Evolutionary conservation across 805 yeast genomes (phyloP).

Genomic region (Kazachstania martiniae): DNA sequence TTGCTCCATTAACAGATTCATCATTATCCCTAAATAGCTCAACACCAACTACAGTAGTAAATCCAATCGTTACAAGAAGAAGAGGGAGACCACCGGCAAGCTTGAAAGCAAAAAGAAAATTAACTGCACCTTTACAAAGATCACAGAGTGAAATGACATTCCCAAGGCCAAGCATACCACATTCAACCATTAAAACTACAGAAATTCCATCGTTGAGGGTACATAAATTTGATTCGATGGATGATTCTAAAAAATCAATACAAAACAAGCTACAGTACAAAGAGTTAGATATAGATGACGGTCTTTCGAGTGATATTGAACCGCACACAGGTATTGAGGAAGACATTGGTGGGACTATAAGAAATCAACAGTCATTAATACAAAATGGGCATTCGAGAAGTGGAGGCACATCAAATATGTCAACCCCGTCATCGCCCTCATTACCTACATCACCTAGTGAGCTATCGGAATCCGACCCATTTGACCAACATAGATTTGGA

Average conservation of each 20-base stretch:
- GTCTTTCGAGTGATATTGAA: conserved; percentile 29
- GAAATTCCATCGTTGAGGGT: conserved; percentile 14
- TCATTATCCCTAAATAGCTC: background rate
- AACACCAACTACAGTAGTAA: conserved; percentile 2
- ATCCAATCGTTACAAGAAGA: conserved; percentile 16
- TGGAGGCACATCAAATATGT: background rate
- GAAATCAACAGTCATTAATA: background rate
- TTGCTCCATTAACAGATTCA: conserved; percentile 1
- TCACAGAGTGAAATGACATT: conserved; percentile 23
- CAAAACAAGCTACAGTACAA: conserved; percentile 15
- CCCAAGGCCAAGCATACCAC: conserved; percentile 20
- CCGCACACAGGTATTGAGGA: conserved; percentile 10
- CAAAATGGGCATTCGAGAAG: background rate
- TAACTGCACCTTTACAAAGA: conserved; percentile 14
- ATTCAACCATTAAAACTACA: conserved; percentile 14
- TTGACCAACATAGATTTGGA: conserved; percentile 21
- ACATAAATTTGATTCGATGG: conserved; percentile 2
- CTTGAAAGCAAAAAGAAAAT: conserved; percentile 13
- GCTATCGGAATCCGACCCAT: conserved; percentile 21
- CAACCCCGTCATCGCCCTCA: conserved; percentile 21
- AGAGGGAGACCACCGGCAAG: conserved; percentile 25
- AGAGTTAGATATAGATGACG: conserved; percentile 28
- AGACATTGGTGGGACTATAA: background rate
- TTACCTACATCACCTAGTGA: conserved; percentile 27
- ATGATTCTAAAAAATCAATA: conserved; percentile 3